Evolutionary conservation across 805 yeast genomes (phyloP), one percentile per base, ranked within the genome.

Genomic region (Yamadazyma sp.): DNA sequence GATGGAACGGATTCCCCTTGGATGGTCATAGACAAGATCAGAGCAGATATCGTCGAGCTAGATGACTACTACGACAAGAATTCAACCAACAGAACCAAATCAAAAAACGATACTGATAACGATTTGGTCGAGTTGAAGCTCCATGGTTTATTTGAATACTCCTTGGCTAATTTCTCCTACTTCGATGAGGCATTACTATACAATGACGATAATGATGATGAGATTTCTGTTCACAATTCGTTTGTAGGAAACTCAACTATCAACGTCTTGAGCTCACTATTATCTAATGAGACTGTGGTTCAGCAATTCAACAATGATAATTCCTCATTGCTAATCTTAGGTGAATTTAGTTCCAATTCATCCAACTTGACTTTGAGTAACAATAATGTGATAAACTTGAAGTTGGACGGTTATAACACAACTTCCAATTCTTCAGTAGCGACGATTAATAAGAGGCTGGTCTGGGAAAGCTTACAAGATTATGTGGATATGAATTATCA

Each of bases 71-170:
- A 55, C 32, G 48, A 49, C 22, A 44, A 44, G 26, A 53, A 50
- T 35, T 38, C 47, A 18, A 56, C 64, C 5, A 59, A 63, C 35
- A 57, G 64, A 1, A 51, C 67, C 3, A 43, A 35, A 14, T 28
- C 24, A 12, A 37, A 29, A 2, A 43, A 42, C 13, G 35, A 38
- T 11, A 34, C 40, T 8, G 32, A 32, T 1, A 41, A 46, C 12
- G 52, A 52, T 14, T 47, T 51, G 27, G 45, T 48, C 3, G 43
- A 54, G 23, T 49, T 79, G 22, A 52, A 68, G 2, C 56, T 90
- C 35, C 84, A 85, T 56, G 95, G 95, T 7, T 50, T 91, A 14
- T 87, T 91, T 53, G 96, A 91, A 61, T 93, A 82, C 58, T 80
- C 87, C 1, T 61, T 80, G 24, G 59, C 75, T 2, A 89, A 89